phyloP scores from a whole-genome alignment of 2,329 filamentous ascomycete genomes.

The Hypomyces perniciosus region DNA sequence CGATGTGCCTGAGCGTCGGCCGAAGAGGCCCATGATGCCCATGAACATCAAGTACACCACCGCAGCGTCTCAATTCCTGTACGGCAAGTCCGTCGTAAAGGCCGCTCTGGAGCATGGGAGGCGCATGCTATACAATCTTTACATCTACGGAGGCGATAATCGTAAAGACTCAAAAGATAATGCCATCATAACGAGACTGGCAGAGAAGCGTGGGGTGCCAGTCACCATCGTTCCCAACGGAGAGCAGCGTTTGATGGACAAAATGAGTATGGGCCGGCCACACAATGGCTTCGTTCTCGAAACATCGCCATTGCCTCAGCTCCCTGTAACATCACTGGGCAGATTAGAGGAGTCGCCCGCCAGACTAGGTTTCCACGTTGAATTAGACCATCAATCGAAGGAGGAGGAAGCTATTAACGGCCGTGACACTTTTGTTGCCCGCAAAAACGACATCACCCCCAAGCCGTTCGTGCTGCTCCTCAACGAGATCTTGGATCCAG shows the following conservation, averaged over 20 bases:
- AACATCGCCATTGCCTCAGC: conserved; percentile 71
- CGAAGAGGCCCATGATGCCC: conserved; percentile 29
- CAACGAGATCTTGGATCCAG: conserved; percentile 75
- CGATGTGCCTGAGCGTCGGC: conserved; percentile 13
- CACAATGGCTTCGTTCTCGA: conserved; percentile 91
- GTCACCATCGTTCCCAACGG: conserved; percentile 54
- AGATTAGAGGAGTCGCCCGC: conserved; percentile 38
- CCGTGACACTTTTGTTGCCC: conserved; percentile 42
- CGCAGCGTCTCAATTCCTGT: conserved; percentile 85
- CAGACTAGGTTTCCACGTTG: conserved; percentile 50
- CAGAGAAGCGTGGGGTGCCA: conserved; percentile 43
- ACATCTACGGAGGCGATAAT: conserved; percentile 60
- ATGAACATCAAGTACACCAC: conserved; percentile 58
- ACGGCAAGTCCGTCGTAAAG: conserved; percentile 73
- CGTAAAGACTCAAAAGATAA: conserved; percentile 45
- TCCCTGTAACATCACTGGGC: conserved; percentile 57
- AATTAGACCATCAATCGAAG: conserved; percentile 59
- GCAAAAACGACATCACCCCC: conserved; percentile 28
- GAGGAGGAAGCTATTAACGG: conserved; percentile 76
- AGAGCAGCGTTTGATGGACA: conserved; percentile 68
- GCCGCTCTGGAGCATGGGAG: conserved; percentile 63
- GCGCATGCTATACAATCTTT: conserved; percentile 77
- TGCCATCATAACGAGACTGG: conserved; percentile 38
- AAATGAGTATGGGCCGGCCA: conserved; percentile 73
- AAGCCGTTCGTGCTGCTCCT: conserved; percentile 69